Conservation (phyloP, 352 stramenopile species). For the Phytopythium chamaehyphon region DNA sequence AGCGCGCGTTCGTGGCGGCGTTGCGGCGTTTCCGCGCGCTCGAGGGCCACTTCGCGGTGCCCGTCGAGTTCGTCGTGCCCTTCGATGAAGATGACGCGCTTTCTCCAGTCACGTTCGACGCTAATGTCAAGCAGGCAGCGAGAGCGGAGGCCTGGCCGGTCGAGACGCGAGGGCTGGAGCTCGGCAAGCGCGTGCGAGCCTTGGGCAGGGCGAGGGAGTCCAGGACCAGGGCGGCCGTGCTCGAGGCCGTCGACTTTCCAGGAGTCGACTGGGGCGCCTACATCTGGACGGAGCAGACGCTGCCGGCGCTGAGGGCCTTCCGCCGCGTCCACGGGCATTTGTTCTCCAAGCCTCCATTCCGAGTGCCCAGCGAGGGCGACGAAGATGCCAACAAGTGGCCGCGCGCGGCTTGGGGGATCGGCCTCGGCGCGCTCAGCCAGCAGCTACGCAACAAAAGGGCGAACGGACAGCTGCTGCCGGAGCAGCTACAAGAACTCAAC, state of each 20-base stretch:
- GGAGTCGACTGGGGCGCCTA: conserved; percentile 68
- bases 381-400: conserved; percentile 55
- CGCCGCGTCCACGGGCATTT: conserved; percentile 88
- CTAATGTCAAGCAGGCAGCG: neutral
- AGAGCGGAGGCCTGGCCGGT: conserved; percentile 33
- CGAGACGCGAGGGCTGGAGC: conserved; percentile 40
- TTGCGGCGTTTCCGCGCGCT: conserved; percentile 45
- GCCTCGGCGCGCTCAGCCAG: conserved; percentile 89
- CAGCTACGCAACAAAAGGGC: conserved; percentile 61
- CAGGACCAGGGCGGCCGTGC: conserved; percentile 50
- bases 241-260: conserved; percentile 63
- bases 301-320: conserved; percentile 76
- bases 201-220: conserved; percentile 57
- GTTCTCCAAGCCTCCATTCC: conserved; percentile 88
- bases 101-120: too few relatives aligned
- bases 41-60: conserved; percentile 74
- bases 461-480: conserved; percentile 19
- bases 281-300: conserved; percentile 65
- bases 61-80: conserved; percentile 50
- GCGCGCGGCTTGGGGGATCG: conserved; percentile 81
- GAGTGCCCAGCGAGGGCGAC: conserved; percentile 61
- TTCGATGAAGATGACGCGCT: too few relatives aligned
- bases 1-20: conserved; percentile 48
- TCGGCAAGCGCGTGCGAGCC: conserved; percentile 47
- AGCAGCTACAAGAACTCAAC: conserved; percentile 34